Base-by-base conservation (phyloP, 1,284 basidiomycete species). In the Ustilago curta region DNA sequence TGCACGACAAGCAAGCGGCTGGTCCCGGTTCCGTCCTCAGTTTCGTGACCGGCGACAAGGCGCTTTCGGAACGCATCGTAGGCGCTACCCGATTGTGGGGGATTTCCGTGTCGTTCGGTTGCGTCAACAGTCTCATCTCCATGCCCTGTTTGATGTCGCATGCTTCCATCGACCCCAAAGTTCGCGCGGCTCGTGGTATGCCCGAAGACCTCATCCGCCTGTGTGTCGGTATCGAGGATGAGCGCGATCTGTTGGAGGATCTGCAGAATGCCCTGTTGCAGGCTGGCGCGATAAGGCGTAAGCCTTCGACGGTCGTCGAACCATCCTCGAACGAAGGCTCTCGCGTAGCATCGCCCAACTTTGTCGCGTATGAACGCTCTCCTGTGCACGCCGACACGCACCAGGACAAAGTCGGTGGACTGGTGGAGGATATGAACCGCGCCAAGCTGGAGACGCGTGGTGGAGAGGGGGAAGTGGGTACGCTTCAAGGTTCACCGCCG, bases 71-170 rank as follows among this genome's bases (percentile, higher is more conserved):
- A 86, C 90, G 91, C 66, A 93, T 99, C 70, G 95, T 99, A 9
- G 95, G 92, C 7, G 92, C 91, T 1, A 93, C 96, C 9, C 89
- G 94, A 52, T 87, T 99, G 32, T 99, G 96, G 95, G 94, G 96
- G 35, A 97, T 99, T 83, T 94, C 92, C 73, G 97, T 99, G 79
- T 95, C 93, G 80, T 99, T 99, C 85, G 97, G 97, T 32, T 95
- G 94, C 77, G 95, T 99, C 78, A 99, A 99, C 88, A 94, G 92
- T 83, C 87, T 99, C 84, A 99, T 99, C 86, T 95, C 93, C 79
- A 99, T 99, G 97, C 97, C 97, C 47, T 99, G 97, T 86, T 91
- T 95, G 78, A 99, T 99, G 97, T 97, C 94, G 27, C 97, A 99
- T 86, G 95, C 97, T 29, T 98, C 95, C 42, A 99, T 99, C 79